These are phyloP conservation scores for Sanguinoderma infundibulare DNA, from an alignment of 1,284 basidiomycete species.

Conservation along the genomic window DNA sequence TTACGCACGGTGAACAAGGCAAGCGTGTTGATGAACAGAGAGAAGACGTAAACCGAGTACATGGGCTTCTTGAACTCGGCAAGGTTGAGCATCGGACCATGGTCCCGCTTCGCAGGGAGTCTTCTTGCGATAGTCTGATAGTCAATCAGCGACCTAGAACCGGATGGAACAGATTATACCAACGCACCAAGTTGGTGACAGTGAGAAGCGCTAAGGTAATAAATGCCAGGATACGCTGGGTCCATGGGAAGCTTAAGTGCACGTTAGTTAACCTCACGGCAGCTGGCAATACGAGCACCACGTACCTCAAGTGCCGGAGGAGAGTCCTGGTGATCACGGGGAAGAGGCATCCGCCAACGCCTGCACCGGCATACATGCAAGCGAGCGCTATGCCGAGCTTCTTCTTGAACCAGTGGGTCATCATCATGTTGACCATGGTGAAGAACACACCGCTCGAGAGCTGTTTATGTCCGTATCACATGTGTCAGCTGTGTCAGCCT, in stretches of 20 bases:
- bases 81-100: not conserved
- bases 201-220: conserved; percentile 48
- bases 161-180: not conserved
- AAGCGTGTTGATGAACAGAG: not conserved
- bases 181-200: conserved; percentile 44
- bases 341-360: conserved; percentile 47
- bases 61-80: not conserved
- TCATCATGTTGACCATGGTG: not conserved
- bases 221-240: conserved; percentile 61
- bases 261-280: not conserved
- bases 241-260: conserved; percentile 41
- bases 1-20: not conserved
- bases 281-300: not conserved
- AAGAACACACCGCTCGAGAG: not conserved
- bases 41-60: not conserved
- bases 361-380: conserved; percentile 41
- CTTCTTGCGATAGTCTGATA: not conserved
- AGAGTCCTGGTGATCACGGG: conserved; percentile 45
- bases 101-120: not conserved
- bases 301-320: conserved; percentile 38
- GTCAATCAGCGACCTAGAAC: not conserved
- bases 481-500: not conserved
- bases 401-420: conserved; percentile 50
- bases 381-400: conserved; percentile 44
- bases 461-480: not conserved